phyloP scores from a whole-genome alignment of 2,329 filamentous ascomycete genomes.

The Hyphodiscus sp. region DNA sequence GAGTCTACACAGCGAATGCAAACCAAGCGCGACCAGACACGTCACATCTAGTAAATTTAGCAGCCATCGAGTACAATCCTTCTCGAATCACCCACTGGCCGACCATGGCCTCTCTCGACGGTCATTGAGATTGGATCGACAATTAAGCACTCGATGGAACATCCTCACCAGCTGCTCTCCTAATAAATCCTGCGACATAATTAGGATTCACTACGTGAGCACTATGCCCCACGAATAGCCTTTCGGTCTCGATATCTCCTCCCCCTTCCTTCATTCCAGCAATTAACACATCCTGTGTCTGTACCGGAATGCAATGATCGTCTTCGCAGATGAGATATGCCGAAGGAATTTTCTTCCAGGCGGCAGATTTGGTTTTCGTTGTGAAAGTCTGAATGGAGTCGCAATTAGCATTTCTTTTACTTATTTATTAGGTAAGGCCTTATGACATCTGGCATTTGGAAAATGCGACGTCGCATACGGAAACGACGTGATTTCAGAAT shows the following conservation, averaged over 20 bases:
- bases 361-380: neutral
- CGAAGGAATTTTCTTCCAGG: neutral
- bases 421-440: neutral
- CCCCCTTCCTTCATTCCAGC: neutral
- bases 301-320: neutral
- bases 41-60: neutral
- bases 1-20: neutral
- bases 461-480: neutral
- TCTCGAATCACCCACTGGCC: neutral
- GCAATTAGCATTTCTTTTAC: neutral
- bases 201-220: neutral
- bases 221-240: neutral
- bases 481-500: neutral
- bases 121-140: neutral
- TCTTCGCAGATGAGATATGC: neutral
- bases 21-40: neutral
- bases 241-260: neutral
- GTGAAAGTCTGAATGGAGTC: neutral
- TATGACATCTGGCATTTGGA: neutral
- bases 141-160: neutral
- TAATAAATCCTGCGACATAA: neutral
- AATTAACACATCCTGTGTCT: neutral
- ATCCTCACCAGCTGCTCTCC: neutral
- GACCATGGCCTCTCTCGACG: neutral
- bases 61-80: neutral